These are phyloP conservation scores for Calvatia gigantea DNA, from an alignment of 768 basidiomycete species.

Conservation along the genomic window DNA sequence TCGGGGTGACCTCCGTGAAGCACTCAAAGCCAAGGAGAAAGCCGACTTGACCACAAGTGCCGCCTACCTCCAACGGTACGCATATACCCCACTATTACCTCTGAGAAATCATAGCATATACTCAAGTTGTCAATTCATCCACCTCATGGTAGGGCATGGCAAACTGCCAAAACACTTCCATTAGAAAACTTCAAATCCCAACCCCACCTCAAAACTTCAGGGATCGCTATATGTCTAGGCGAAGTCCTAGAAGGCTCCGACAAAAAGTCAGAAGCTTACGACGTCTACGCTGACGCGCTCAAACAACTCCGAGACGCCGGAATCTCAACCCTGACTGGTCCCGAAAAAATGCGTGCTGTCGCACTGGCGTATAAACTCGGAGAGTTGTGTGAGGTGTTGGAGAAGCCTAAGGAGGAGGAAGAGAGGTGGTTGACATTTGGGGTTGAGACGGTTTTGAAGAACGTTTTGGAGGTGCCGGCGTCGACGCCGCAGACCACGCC, in stretches of 20 bases:
- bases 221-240: conserved; percentile 60
- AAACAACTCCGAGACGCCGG: conserved; percentile 26
- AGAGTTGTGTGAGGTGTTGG: conserved; percentile 33
- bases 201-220: conserved; percentile 64
- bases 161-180: conserved; percentile 43
- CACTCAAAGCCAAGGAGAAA: conserved; percentile 58
- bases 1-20: conserved; percentile 60
- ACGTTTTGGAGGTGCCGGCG: conserved; percentile 24
- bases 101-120: conserved; percentile 6
- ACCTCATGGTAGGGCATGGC: conserved; percentile 2
- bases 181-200: conserved; percentile 33
- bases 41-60: conserved; percentile 51
- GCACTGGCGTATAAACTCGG: conserved; percentile 34
- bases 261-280: conserved; percentile 33
- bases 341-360: conserved; percentile 19
- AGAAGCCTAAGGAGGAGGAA: conserved; percentile 32
- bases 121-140: not conserved
- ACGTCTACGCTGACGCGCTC: conserved; percentile 34
- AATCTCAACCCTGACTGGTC: conserved; percentile 12
- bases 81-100: not conserved
- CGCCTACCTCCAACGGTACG: conserved; percentile 52
- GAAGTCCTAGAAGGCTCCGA: conserved; percentile 48
- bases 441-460: conserved; percentile 39
- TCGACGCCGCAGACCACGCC: not conserved
- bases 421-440: conserved; percentile 40